Base-by-base conservation (phyloP, 192 early-diverging fungal genomes). In the Entomortierella parvispora region DNA sequence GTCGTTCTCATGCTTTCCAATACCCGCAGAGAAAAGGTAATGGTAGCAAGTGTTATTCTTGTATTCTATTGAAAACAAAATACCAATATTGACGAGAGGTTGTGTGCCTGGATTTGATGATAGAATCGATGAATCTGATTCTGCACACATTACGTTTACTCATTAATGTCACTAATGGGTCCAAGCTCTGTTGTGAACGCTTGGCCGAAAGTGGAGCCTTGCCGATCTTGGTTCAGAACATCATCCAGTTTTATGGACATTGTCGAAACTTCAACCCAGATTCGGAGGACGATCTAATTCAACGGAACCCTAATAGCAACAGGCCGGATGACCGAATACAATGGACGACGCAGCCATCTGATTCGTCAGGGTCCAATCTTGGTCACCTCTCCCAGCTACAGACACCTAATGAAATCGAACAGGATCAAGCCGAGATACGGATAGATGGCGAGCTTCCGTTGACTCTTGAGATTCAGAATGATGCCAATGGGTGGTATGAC, bases 71-170 rank as follows among this genome's bases (percentile, higher is more conserved):
- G 6, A 29, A 15, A n/a, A 31, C 18, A 3, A 17, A 3, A 10
- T 23, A 10, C 10, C 9, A 53, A 18, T 1, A 53, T 15, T 15
- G 6, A 7, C 7, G 6, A 49, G 47, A n/a, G n/a, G n/a, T n/a
- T n/a, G n/a, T n/a, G n/a, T n/a, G n/a, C n/a, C n/a, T n/a, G n/a
- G 14, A 22, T 7, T 42, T 22, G 0, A 26, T 15, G 26, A 9
- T 71, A 77, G 72, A 63, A 26, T 77, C 72, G 14, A 57, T 77
- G 58, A 68, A 64, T 22, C 17, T 77, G 37, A 64, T 77, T 60
- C 57, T 68, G 40, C 65, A 77, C 40, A 34, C 49, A 8, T 53
- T 77, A 15, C 65, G 66, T 3, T 34, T 77, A 15, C 44, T 77
- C 4, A 53, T 77, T 31, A 77, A 77, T 62, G 31, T 77, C 17